Evolutionary conservation across 2,329 filamentous ascomycete species (phyloP).

Genomic region (Botrytis porri): DNA sequence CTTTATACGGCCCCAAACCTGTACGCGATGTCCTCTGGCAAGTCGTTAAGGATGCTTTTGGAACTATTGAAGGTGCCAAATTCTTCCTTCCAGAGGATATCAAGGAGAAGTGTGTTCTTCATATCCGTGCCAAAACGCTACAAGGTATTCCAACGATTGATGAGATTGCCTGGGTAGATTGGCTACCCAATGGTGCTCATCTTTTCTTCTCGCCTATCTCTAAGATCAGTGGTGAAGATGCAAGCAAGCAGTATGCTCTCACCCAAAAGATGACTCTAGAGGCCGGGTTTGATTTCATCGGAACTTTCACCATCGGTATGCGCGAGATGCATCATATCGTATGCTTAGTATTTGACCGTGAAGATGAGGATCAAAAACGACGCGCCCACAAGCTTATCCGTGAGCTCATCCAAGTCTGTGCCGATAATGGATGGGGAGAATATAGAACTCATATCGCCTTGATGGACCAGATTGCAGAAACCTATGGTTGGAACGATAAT

Average conservation of each 20-base stretch:
- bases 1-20: constrained; percentile 39
- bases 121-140: constrained; percentile 36
- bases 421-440: constrained; percentile 45
- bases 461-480: constrained; percentile 46
- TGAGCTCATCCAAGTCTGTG: constrained; percentile 43
- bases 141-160: constrained; percentile 34
- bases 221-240: constrained; percentile 48
- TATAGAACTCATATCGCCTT: constrained; percentile 47
- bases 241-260: constrained; percentile 44
- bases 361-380: constrained; percentile 41
- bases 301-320: constrained; percentile 48
- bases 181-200: constrained; percentile 52
- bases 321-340: constrained; percentile 57
- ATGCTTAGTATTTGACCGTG: constrained; percentile 51
- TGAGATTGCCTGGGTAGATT: constrained; percentile 46
- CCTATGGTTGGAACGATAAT: constrained; percentile 44
- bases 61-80: constrained; percentile 35
- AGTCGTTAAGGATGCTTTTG: constrained; percentile 35
- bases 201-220: constrained; percentile 53
- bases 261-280: constrained; percentile 42
- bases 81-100: constrained; percentile 37
- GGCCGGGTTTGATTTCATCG: constrained; percentile 50
- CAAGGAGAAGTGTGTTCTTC: constrained; percentile 32
- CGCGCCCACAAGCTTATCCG: constrained; percentile 42
- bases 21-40: constrained; percentile 39